Evolutionary conservation across 345 rosid species (phyloP), one percentile per base, ranked within the genome.

Genomic region (Jatropha curcas): DNA sequence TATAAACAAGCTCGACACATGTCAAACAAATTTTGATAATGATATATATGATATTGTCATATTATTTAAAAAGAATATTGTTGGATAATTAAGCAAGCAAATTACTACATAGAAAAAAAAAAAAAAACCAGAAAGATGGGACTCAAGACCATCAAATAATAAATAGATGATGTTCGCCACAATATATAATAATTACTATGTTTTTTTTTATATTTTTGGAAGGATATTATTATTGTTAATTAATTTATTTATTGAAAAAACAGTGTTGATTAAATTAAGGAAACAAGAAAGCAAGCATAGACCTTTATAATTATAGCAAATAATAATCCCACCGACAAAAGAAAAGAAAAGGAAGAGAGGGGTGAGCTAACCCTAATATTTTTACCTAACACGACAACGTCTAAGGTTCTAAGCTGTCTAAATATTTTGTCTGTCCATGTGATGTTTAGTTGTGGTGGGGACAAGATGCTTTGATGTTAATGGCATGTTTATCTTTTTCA

Each of bases 401-500:
- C n/a, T n/a, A n/a, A 20, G 1, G 30, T 22, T 2, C 3, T 12
- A 59, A 59, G 74, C 27, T 57, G 12, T 39, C 39, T 41, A 57
- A 20, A 19, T 56, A 39, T 39, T 37, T 43, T n/a, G n/a, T n/a
- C 13, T 14, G 4, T 2, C 37, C 39, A 41, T 41, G 72, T 55
- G 72, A 55, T 39, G 62, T 58, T 12, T 3, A n/a, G 25, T 14
- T 56, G 48, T 1, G 41, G 73, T 59, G 41, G 45, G 56, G 41
- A 27, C 28, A 28, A 11, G 51, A 17, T 28, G 31, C 60, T 4
- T 68, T 24, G 62, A 53, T 68, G 72, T 25, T 4, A 10, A 34
- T n/a, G 37, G 25, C 46, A 22, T 69, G 27, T 67, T 66, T 56
- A 53, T 79, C 61, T 63, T 67, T 17, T 20, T n/a, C n/a, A 17